Percentiles rank a stretch among this genome's conserved stretches.
These are phyloP conservation scores for Xylaria sp. DNA, from an alignment of 2,329 filamentous ascomycete species.

Conservation along the genomic window DNA sequence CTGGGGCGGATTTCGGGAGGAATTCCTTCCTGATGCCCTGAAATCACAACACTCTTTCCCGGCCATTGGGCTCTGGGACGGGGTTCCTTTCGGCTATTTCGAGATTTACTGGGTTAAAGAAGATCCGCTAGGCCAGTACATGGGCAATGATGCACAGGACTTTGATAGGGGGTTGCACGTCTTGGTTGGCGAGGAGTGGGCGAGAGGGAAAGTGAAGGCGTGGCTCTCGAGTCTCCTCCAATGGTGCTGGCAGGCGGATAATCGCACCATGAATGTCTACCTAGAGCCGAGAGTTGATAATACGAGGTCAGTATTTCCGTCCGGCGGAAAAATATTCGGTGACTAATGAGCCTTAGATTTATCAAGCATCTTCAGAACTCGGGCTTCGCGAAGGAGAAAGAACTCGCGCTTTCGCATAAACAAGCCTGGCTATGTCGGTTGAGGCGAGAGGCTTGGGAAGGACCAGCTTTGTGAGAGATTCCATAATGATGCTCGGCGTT, in stretches of 20 bases:
- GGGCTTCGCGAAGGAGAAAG: constrained; percentile 87
- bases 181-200: constrained; percentile 91
- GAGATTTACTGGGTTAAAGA: constrained; percentile 99
- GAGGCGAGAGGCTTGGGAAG: constrained; percentile 81
- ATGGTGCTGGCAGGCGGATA: constrained; percentile 80
- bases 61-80: constrained; percentile 92
- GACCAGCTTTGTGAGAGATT: constrained; percentile 62
- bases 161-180: constrained; percentile 92
- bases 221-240: constrained; percentile 93
- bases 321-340: neutral
- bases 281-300: constrained; percentile 95
- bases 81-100: constrained; percentile 95
- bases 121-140: constrained; percentile 76
- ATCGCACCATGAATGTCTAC: constrained; percentile 82
- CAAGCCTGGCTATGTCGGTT: constrained; percentile 88
- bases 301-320: constrained; percentile 69
- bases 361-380: constrained; percentile 74
- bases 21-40: constrained; percentile 75
- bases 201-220: constrained; percentile 79
- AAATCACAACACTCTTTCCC: constrained; percentile 82
- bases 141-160: constrained; percentile 74
- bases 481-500: neutral
- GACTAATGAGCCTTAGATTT: constrained; percentile 59
- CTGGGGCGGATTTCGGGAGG: constrained; percentile 76
- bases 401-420: constrained; percentile 91